Evolutionary conservation across 2,329 filamentous ascomycete species (phyloP), one percentile per base, ranked within the genome.

Genomic region (Pseudogymnoascus sp.): DNA sequence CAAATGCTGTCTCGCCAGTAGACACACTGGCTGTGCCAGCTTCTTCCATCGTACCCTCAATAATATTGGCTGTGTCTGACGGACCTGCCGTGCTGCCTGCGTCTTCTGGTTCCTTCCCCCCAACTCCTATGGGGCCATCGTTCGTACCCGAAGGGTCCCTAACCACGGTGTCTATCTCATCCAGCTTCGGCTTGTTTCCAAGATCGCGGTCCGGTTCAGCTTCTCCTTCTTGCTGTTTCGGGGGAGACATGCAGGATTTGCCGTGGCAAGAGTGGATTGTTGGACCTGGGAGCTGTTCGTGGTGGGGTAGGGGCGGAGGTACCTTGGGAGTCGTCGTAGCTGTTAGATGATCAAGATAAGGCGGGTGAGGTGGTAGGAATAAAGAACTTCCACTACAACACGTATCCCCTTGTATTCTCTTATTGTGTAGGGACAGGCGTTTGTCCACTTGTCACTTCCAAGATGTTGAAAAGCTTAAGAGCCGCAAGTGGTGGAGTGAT

Each of bases 171-270:
- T 21, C 26, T 57, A 57, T 33, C 28, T 57, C 50, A 57, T 57
- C 50, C 26, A 57, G n/a, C n/a, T 19, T 57, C 17, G 50, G 50
- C 50, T 57, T 57, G 10, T 57, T 57, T 33, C 33, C 28, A 57
- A 57, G 50, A 57, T 57, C 50, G 28, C 50, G 50, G n/a, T 57
- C 50, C 28, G 28, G n/a, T 57, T 57, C 50, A 57, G 50, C 50
- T 57, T 57, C 50, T 57, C 28, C 50, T 57, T 57, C 50, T 57
- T 31, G 50, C n/a, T 57, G 50, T 57, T 57, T 57, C 28, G 50
- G n/a, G 28, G 60, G 59, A 61, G 38, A 61, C 38, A 44, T 61
- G 33, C 33, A 61, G 59, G 59, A 21, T 44, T 21, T 50, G 60
- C 21, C 60, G 38, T 31, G 15, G 31, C 36, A 44, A 40, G 35